Percentiles rank a stretch among this genome's conserved stretches.
Conservation (phyloP, 2,329 filamentous ascomycete species). For the Aspergillus sp. region DNA sequence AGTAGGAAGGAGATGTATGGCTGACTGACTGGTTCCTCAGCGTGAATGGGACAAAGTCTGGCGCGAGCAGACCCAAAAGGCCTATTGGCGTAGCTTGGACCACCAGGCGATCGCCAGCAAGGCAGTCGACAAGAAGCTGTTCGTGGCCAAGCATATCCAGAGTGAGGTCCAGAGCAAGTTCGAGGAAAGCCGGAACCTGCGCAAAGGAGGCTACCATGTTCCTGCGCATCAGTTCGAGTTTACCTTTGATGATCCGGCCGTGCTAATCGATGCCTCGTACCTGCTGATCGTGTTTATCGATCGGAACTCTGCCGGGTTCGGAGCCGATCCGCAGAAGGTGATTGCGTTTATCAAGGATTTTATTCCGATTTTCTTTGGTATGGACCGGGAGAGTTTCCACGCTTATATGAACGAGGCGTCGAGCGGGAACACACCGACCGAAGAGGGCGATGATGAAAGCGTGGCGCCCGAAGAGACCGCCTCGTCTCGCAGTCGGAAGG, state of each 20-base stretch:
- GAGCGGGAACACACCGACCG: conserved; percentile 63
- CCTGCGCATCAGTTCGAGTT: conserved; percentile 67
- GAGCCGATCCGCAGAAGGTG: conserved; percentile 61
- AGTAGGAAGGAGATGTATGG: not conserved
- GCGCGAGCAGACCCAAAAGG: conserved; percentile 88
- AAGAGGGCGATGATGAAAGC: conserved; percentile 69
- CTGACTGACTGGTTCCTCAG: conserved; percentile 27
- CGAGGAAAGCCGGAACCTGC: conserved; percentile 74
- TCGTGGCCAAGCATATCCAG: conserved; percentile 81
- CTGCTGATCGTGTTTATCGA: conserved; percentile 42
- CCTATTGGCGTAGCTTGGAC: conserved; percentile 93
- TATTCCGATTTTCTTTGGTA: conserved; percentile 66
- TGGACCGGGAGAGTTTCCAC: conserved; percentile 61
- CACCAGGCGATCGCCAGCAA: conserved; percentile 92
- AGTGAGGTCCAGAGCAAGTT: conserved; percentile 87
- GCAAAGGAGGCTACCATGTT: conserved; percentile 52
- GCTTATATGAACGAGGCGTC: conserved; percentile 61
- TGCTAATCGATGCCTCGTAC: conserved; percentile 48
- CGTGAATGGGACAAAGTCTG: conserved; percentile 99
- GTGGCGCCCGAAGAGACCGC: conserved; percentile 57
- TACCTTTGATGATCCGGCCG: conserved; percentile 62
- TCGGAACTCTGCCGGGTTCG: conserved; percentile 43
- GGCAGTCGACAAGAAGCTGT: conserved; percentile 79
- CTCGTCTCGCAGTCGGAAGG: conserved; percentile 59
- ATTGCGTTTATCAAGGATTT: conserved; percentile 69